Evolutionary conservation across 306 rosid species (phyloP), one percentile per base, ranked within the genome.

Genomic region (Alnus glutinosa): DNA sequence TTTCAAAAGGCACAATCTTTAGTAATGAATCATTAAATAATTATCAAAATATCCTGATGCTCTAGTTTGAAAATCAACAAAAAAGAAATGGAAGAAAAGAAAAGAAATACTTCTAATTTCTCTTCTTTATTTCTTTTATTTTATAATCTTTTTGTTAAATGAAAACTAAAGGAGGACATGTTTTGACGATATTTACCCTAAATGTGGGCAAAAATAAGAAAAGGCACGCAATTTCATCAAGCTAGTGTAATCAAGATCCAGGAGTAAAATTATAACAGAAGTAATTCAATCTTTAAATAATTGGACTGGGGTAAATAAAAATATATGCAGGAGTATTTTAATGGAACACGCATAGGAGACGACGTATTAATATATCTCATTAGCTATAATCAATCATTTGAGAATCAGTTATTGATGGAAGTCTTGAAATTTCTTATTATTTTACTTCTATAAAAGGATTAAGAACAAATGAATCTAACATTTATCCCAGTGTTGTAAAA

Each of bases 1-100:
- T 82, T 75, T 59, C 1, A 3, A 61, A 77, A 75, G 36, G 13
- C 39, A n/a, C n/a, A 39, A 34, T 30, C 54, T 84, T 32, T 37
- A 3, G 7, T 67, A 47, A 52, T 13, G 68, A 46, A 32, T 64
- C 46, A 66, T 11, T 59, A 8, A 59, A 18, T 4, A 55, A 3
- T 42, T 47, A 57, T 67, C 14, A 76, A 75, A 77, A 55, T 34
- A 71, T 23, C 62, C 47, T 30, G 34, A 63, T 23, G 46, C 61
- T 50, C 36, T 10, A 14, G 55, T 50, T 50, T 50, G 55, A 50
- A 50, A 50, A 50, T 80, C 70, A 19, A 16, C 55, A 9, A 9
- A 59, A n/a, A 8, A 59, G 1, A 52, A 19, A 52, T 6, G 47
- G 50, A 44, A 55, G 19, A 67, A 67, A 32, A 49, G 19, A 19